Base-by-base conservation (phyloP, 345 rosid genomes). In the Populus pruinosa region DNA sequence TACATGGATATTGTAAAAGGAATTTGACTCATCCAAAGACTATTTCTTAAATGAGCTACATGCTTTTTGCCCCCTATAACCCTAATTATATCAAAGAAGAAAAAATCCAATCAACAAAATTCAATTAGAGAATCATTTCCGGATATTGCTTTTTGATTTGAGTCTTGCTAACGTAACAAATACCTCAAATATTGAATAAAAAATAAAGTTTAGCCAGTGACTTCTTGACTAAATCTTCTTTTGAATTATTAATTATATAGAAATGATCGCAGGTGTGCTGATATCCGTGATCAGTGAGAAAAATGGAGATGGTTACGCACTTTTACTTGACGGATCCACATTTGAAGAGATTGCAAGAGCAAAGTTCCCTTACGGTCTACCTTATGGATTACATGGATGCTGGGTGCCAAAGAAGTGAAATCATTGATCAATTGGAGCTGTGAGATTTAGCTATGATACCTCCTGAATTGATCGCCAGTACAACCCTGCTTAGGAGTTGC, bases 271-370 rank as follows among this genome's bases (percentile, higher is more conserved):
- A 94, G 98, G 98, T 29, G 92, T 91, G 69, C 97, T 93, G 67
- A 91, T 95, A 69, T 95, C 98, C 67, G 82, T 95, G 83, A 65
- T 95, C 41, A 93, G 97, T 80, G 91, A 88, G 85, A 85, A 84
- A 82, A 87, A 86, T 86, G 99, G 99, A 83, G 92, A 85, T 23
- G 96, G 97, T 68, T 95, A 81, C 80, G 98, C 98, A 27, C 66
- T 95, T 21, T 27, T 95, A 76, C 81, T 95, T 29, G 97, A 95
- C 62, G 99, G 97, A 75, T 82, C 86, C 62, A 87, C 93, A 35
- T 95, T 95, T 68, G 87, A 92, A 85, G 99, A 93, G 85, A 90
- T 93, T 80, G 98, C 98, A 41, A 90, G 96, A 85, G 99, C 98
- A 69, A 92, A 85, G 83, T 91, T 95, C 81, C 98, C 99, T 61